Evolutionary conservation across 768 basidiomycete genomes (phyloP).

Genomic region (Lepiota venenata): DNA sequence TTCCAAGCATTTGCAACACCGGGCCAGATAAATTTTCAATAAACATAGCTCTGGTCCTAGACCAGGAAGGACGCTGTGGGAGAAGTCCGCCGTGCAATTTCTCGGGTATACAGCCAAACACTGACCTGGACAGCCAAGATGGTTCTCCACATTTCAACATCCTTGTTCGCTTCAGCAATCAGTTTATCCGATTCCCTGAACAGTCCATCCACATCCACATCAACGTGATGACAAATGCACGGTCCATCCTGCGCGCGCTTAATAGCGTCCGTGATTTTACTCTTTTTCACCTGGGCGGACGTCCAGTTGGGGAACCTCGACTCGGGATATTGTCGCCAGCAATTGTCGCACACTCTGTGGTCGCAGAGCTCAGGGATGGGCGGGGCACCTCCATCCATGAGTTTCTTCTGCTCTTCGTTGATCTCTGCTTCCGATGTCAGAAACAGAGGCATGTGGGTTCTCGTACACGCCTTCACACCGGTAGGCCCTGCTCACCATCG

Average conservation of each 20-base stretch:
- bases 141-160: slow-evolving; percentile 29
- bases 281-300: slow-evolving; percentile 31
- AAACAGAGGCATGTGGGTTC: not conserved
- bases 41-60: slow-evolving; percentile 46
- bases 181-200: slow-evolving; percentile 27
- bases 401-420: slow-evolving; percentile 26
- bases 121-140: slow-evolving; percentile 25
- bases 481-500: slow-evolving; percentile 19
- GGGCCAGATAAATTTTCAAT: slow-evolving; percentile 47
- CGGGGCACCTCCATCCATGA: slow-evolving; percentile 18
- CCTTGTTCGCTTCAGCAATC: slow-evolving; percentile 19
- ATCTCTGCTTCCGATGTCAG: slow-evolving; percentile 8
- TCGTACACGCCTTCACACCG: not conserved
- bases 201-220: slow-evolving; percentile 32
- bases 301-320: slow-evolving; percentile 54
- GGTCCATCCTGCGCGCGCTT: not conserved
- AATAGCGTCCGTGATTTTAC: slow-evolving; percentile 26
- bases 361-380: slow-evolving; percentile 26
- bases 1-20: slow-evolving; percentile 58
- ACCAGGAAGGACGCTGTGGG: slow-evolving; percentile 11
- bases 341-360: slow-evolving; percentile 22
- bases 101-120: not conserved
- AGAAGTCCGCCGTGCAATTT: too few species aligned
- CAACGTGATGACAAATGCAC: slow-evolving; percentile 28
- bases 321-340: slow-evolving; percentile 37